phyloP scores from a whole-genome alignment of 2,329 filamentous ascomycete species.

The Alternaria arborescens region DNA sequence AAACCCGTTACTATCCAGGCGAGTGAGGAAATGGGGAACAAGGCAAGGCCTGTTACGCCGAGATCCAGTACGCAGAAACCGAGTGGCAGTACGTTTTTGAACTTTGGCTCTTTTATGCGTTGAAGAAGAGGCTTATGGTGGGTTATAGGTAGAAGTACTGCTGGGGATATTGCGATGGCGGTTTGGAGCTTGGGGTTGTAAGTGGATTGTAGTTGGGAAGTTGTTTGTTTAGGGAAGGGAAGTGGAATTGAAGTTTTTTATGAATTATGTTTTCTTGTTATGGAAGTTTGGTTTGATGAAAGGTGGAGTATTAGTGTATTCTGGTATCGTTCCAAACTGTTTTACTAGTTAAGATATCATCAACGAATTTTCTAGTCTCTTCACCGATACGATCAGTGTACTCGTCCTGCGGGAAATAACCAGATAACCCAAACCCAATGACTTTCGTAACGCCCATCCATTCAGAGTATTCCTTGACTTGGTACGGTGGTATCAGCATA shows the following conservation, averaged over 20 bases:
- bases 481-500: too few species aligned
- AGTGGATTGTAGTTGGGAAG: background rate
- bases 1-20: background rate
- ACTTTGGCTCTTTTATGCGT: slow-evolving; percentile 15
- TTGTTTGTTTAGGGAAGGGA: background rate
- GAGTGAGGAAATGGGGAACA: background rate
- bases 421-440: background rate
- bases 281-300: rapidly evolving
- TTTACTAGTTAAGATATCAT: background rate
- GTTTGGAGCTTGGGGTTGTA: background rate
- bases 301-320: background rate
- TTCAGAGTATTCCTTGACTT: too few species aligned
- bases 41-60: background rate
- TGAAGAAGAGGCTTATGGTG: background rate
- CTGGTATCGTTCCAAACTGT: background rate
- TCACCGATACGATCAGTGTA: background rate
- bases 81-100: slow-evolving; percentile 10
- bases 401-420: background rate
- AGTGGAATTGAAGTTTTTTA: too few species aligned
- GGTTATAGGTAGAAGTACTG: background rate
- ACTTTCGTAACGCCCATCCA: background rate
- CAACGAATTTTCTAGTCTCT: background rate
- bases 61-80: slow-evolving; percentile 7
- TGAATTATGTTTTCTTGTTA: too few species aligned
- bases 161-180: background rate